Conservation (phyloP, 1,284 basidiomycete genomes). For the Taiwanofungus camphoratus region DNA sequence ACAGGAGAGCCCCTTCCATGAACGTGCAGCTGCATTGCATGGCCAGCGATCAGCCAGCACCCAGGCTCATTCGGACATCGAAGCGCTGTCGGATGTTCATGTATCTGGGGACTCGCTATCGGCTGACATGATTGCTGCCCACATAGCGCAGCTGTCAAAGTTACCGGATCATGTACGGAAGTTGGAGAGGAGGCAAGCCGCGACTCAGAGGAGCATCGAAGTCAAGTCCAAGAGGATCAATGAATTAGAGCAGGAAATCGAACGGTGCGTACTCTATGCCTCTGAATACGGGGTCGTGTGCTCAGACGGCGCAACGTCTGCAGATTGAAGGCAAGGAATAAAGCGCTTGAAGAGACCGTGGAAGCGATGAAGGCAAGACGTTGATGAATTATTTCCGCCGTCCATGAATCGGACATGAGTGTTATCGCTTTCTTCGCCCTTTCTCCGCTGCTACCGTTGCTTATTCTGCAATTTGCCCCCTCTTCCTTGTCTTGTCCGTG, state of each 20-base stretch:
- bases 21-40: slow-evolving; percentile 8
- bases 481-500: no score
- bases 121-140: slow-evolving; percentile 15
- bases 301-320: slow-evolving; percentile 5
- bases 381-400: no score
- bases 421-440: no score
- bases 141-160: slow-evolving; percentile 10
- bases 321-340: slow-evolving; percentile 5
- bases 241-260: slow-evolving; percentile 29
- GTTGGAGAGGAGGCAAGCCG: slow-evolving; percentile 34
- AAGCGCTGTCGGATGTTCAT: no score
- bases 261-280: slow-evolving; percentile 20
- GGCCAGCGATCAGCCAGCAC: neutral
- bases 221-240: slow-evolving; percentile 35
- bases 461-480: no score
- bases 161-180: slow-evolving; percentile 33
- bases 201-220: slow-evolving; percentile 32
- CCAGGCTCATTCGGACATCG: no score
- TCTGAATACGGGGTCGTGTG: slow-evolving; percentile 8
- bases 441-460: no score
- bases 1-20: slow-evolving; percentile 21
- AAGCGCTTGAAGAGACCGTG: slow-evolving; percentile 15
- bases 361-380: slow-evolving; percentile 10
- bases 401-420: no score
- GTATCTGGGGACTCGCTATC: slow-evolving; percentile 7